phyloP scores from a whole-genome alignment of 164 flowering plant species.

The Vitis amurensis region DNA sequence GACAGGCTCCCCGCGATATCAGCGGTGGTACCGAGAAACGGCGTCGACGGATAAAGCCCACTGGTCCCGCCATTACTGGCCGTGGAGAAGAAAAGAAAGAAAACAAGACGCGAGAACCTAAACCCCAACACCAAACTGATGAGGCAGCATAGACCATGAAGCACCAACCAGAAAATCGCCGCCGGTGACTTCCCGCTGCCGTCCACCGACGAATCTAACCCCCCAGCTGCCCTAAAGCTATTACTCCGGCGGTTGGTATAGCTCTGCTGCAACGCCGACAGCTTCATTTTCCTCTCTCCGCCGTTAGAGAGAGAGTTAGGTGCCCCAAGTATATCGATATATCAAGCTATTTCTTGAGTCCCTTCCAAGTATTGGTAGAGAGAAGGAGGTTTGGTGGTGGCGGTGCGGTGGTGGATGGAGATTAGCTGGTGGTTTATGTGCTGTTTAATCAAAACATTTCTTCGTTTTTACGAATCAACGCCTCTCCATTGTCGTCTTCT shows the following conservation, averaged over 20 bases:
- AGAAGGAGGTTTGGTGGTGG: background rate
- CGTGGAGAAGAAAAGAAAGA: slow-evolving; percentile 70
- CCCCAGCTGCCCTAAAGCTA: slow-evolving; percentile 55
- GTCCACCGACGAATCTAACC: slow-evolving; percentile 47
- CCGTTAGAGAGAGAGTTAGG: background rate
- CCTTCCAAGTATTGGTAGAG: slow-evolving; percentile 6
- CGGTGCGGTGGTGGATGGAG: background rate
- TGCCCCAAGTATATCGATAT: background rate
- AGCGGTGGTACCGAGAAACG: slow-evolving; percentile 24
- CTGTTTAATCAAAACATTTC: slow-evolving; percentile 16
- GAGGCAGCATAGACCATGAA: slow-evolving; percentile 78
- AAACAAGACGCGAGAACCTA: slow-evolving; percentile 75
- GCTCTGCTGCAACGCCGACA: slow-evolving; percentile 60
- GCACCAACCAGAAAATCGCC: slow-evolving; percentile 63
- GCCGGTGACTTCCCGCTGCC: slow-evolving; percentile 56
- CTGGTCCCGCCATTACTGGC: slow-evolving; percentile 7
- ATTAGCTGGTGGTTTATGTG: slow-evolving; percentile 2
- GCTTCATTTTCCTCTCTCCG: slow-evolving; percentile 51
- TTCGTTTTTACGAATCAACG: slow-evolving; percentile 23
- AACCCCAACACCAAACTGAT: slow-evolving; percentile 80
- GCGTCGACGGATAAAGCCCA: slow-evolving; percentile 7
- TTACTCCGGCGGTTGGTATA: slow-evolving; percentile 52
- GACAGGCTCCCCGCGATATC: slow-evolving; percentile 23
- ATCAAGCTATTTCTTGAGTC: slow-evolving; percentile 2
- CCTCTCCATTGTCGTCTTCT: background rate